Conservation (phyloP, 192 early-diverging fungal species). For the Mycoemilia scoparia region DNA sequence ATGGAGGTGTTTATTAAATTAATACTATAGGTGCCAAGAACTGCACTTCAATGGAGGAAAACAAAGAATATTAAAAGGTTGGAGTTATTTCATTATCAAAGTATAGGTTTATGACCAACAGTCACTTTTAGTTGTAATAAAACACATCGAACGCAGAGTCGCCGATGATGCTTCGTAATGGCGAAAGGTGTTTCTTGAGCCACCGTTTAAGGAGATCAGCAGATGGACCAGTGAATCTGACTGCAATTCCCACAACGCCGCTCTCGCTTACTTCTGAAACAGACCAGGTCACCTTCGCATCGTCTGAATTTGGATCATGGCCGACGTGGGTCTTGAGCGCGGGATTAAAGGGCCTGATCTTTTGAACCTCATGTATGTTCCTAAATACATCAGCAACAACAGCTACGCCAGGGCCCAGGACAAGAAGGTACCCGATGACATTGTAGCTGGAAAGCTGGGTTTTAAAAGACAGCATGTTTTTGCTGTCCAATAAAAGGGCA, state of each 20-base stretch:
- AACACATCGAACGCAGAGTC: conserved; percentile 28
- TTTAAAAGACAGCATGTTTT: not conserved
- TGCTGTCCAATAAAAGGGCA: conserved; percentile 10
- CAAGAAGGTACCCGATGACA: conserved; percentile 16
- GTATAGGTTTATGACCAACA: not conserved
- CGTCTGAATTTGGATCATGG: no score
- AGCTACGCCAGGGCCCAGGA: conserved; percentile 9
- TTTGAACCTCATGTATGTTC: conserved; percentile 5
- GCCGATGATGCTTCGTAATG: conserved; percentile 7
- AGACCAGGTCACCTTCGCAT: conserved; percentile 13
- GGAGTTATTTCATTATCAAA: not conserved
- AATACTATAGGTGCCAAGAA: no score
- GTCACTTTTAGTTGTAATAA: conserved; percentile 4
- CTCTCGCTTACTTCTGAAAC: conserved; percentile 14
- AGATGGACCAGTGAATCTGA: conserved; percentile 10
- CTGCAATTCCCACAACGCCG: conserved; percentile 13
- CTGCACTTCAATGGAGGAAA: no score
- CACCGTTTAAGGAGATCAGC: conserved; percentile 14
- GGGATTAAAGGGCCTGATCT: conserved; percentile 11
- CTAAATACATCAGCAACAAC: conserved; percentile 5
- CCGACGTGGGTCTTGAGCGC: not conserved
- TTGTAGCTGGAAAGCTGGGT: conserved; percentile 3
- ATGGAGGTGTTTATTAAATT: no score
- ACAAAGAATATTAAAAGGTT: conserved; percentile 1
- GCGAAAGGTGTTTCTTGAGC: conserved; percentile 8